Conservation (phyloP, 768 basidiomycete species). For the Russula brevipes region DNA sequence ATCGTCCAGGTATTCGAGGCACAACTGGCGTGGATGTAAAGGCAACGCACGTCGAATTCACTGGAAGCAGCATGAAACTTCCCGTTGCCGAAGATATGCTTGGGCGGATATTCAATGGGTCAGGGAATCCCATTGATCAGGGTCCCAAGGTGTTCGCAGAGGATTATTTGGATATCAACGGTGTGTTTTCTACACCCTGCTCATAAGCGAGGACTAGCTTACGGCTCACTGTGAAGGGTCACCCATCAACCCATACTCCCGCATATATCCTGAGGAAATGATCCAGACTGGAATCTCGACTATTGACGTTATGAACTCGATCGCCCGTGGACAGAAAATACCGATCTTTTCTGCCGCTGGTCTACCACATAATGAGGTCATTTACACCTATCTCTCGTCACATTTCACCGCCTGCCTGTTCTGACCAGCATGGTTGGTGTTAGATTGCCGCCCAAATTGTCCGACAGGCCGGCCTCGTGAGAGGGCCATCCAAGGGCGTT, state of each 20-base stretch:
- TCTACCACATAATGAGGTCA: constrained; percentile 95
- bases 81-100: constrained; percentile 99
- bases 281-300: constrained; percentile 99
- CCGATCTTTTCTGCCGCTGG: constrained; percentile 99
- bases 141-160: constrained; percentile 99
- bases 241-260: constrained; percentile 95
- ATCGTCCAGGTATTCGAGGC: constrained; percentile 98
- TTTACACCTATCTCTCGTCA: constrained; percentile 36
- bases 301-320: constrained; percentile 96
- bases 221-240: constrained; percentile 53
- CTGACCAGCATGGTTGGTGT: constrained; percentile 1
- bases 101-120: constrained; percentile 98
- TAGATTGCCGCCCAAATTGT: constrained; percentile 99
- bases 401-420: constrained; percentile 12
- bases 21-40: constrained; percentile 97
- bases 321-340: constrained; percentile 99
- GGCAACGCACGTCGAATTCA: constrained; percentile 95
- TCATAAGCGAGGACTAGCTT: constrained; percentile 1
- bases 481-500: constrained; percentile 92
- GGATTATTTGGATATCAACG: constrained; percentile 99
- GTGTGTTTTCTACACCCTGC: constrained; percentile 41
- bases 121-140: constrained; percentile 95
- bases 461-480: constrained; percentile 96
- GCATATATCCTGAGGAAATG: constrained; percentile 99
- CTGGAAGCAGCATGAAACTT: constrained; percentile 97